Percentiles rank a stretch among this genome's conserved stretches.
phyloP scores from a whole-genome alignment of 768 basidiomycete genomes.

The Xerocomus spinulosus region DNA sequence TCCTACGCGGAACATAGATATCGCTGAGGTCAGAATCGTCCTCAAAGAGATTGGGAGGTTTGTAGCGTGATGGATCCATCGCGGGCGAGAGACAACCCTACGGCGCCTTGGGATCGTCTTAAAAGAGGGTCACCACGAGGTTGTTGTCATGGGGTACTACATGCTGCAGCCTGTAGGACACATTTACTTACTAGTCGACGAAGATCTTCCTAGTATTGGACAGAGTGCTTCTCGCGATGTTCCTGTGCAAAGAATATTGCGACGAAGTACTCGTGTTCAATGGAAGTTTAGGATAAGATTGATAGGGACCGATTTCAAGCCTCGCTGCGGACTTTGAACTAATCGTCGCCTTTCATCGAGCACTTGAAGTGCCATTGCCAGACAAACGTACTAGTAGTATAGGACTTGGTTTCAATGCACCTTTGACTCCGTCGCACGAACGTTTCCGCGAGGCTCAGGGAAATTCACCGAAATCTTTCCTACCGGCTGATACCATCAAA shows the following conservation, averaged over 20 bases:
- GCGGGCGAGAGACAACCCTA: background rate
- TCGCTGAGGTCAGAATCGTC: background rate
- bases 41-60: constrained; percentile 13
- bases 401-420: no score
- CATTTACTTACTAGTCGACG: constrained; percentile 8
- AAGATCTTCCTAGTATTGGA: constrained; percentile 10
- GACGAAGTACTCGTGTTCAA: constrained; percentile 1
- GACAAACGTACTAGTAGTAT: no score
- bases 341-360: no score
- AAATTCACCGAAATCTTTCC: no score
- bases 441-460: no score
- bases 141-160: background rate
- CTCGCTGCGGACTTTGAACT: background rate
- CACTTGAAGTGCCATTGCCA: no score
- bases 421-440: no score
- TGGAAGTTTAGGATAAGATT: background rate
- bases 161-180: constrained; percentile 7
- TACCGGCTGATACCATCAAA: no score
- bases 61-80: constrained; percentile 9
- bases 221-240: constrained; percentile 9
- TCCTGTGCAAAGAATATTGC: constrained; percentile 7
- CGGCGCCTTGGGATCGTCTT: background rate
- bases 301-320: background rate
- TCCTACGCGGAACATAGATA: background rate
- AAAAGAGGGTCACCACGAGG: constrained; percentile 11